Conservation (phyloP, 495 filamentous ascomycete genomes). For the Penicillium pulvis region DNA sequence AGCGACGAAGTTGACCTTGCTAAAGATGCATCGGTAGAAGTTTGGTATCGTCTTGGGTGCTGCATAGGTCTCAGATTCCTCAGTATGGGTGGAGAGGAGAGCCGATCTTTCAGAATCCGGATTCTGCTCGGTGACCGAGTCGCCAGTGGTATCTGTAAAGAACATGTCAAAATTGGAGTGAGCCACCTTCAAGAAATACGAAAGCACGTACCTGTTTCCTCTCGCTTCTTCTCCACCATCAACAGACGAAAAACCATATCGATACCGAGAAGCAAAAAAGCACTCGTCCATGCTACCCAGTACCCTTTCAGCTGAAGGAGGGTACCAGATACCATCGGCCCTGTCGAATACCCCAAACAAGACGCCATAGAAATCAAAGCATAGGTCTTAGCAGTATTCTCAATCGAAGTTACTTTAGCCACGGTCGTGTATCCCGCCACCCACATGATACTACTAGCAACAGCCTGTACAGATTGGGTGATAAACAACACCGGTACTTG, state of each 20-base stretch:
- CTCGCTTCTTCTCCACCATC: constrained; percentile 16
- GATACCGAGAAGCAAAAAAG: constrained; percentile 11
- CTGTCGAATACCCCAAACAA: constrained; percentile 11
- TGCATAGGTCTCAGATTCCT: not conserved
- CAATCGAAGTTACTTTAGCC: constrained; percentile 7
- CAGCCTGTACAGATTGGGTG: constrained; percentile 12
- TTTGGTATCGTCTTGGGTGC: not conserved
- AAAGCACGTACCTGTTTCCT: not conserved
- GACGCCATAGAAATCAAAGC: constrained; percentile 4
- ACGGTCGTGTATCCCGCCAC: constrained; percentile 18
- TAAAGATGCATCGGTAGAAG: constrained; percentile 9
- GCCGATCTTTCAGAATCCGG: constrained; percentile 3
- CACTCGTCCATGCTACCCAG: constrained; percentile 16
- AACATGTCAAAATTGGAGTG: not conserved
- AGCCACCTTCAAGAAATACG: not conserved
- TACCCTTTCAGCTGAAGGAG: constrained; percentile 16
- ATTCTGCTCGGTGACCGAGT: not conserved
- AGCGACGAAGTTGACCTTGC: constrained; percentile 9
- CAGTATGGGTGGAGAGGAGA: not conserved
- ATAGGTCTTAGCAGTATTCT: constrained; percentile 18
- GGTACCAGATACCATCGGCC: constrained; percentile 15
- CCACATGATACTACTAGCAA: constrained; percentile 20
- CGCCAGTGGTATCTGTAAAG: not conserved
- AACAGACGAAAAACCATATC: constrained; percentile 20
- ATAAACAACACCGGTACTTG: constrained; percentile 14